Evolutionary conservation across 768 basidiomycete genomes (phyloP).

Genomic region (Cubamyces lactineus): DNA sequence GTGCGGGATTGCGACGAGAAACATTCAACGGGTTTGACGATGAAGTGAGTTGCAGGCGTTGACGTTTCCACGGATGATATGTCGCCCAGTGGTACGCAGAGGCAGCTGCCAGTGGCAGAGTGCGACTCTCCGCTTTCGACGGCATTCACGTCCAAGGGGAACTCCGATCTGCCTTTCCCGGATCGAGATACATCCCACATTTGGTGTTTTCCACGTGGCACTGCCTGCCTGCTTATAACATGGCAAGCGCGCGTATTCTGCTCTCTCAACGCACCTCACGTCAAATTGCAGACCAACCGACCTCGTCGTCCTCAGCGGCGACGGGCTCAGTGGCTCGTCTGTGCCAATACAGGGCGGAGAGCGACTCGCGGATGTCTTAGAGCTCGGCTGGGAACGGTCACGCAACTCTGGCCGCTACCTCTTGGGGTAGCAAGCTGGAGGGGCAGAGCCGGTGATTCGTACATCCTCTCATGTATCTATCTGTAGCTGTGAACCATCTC

Average conservation of each 20-base stretch:
- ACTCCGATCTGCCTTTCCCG: background rate
- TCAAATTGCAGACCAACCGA: constrained; percentile 29
- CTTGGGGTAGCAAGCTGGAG: constrained; percentile 9
- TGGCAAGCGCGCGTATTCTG: background rate
- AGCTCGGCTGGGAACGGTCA: constrained; percentile 21
- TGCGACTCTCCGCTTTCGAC: too few relatives aligned
- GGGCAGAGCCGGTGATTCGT: constrained; percentile 30
- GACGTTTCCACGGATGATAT: too few relatives aligned
- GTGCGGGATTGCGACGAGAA: too few relatives aligned
- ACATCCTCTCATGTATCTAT: constrained; percentile 10
- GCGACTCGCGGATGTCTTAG: constrained; percentile 28
- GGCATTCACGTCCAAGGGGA: constrained; percentile 1
- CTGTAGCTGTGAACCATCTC: background rate
- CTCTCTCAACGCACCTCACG: constrained; percentile 27
- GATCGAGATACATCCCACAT: background rate
- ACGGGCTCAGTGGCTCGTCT: constrained; percentile 20
- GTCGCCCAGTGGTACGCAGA: too few relatives aligned
- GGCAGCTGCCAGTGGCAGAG: too few relatives aligned
- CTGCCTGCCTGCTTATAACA: background rate
- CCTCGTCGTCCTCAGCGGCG: background rate
- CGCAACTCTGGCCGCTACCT: constrained; percentile 12
- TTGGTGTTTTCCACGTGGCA: constrained; percentile 2
- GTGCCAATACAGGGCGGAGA: constrained; percentile 31
- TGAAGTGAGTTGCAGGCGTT: too few relatives aligned
- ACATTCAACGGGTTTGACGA: too few relatives aligned